A percentile compares a stretch with the other conserved stretches of the same genome.
phyloP scores from a whole-genome alignment of 2,329 filamentous ascomycete genomes.

The Talaromyces islandicus region DNA sequence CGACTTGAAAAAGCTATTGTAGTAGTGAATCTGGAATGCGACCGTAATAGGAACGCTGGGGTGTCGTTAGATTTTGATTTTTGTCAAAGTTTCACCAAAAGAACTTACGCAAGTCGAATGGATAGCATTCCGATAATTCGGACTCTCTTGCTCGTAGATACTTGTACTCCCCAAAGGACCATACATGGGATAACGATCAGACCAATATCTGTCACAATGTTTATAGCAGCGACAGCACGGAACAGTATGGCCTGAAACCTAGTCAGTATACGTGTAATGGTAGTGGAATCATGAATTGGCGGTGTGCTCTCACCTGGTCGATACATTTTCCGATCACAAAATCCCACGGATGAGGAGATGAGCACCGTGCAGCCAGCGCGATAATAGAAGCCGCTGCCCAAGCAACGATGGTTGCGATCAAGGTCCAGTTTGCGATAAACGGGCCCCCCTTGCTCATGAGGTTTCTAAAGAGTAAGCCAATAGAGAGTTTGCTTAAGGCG shows the following conservation, averaged over 20 bases:
- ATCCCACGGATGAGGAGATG: conserved; percentile 16
- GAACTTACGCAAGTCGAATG: conserved; percentile 13
- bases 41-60: conserved; percentile 6
- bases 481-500: conserved; percentile 16
- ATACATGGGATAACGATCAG: conserved; percentile 15
- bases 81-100: no score
- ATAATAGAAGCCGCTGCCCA: conserved; percentile 17
- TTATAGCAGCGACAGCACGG: conserved; percentile 13
- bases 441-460: conserved; percentile 13
- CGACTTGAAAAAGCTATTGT: conserved; percentile 1
- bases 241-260: conserved; percentile 12
- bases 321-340: conserved; percentile 14
- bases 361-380: conserved; percentile 15
- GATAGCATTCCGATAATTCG: conserved; percentile 15
- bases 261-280: neutral
- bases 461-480: conserved; percentile 15
- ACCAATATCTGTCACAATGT: conserved; percentile 13
- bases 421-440: conserved; percentile 10
- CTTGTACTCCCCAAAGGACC: conserved; percentile 15
- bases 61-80: neutral
- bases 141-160: conserved; percentile 13
- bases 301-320: conserved; percentile 13
- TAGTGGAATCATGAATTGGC: neutral
- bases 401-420: conserved; percentile 14
- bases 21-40: conserved; percentile 17